Base-by-base conservation (phyloP, 192 early-diverging fungal genomes). In the Gryganskiella cystojenkinii region DNA sequence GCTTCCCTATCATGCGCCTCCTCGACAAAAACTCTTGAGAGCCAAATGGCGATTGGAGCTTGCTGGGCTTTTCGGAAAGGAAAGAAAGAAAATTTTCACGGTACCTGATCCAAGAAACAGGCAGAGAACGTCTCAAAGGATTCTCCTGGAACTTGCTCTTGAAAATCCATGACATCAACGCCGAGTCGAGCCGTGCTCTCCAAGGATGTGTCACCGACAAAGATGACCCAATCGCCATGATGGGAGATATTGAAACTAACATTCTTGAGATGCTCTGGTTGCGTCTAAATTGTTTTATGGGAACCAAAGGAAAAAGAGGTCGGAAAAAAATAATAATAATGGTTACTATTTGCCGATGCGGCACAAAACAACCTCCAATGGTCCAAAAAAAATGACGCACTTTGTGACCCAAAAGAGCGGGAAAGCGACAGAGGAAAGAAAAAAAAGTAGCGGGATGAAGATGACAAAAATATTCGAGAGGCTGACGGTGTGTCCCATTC, bases 211-310 rank as follows among this genome's bases (percentile, higher is more conserved):
- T 63, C 45, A 19, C 85, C 83, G 30, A 75, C 85, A 14, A 87
- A 43, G n/a, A 87, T 68, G 43, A 90, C 87, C 85, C 85, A 90
- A 61, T 86, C 79, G 34, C 87, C 88, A 71, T 90, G 86, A 61
- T 90, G 88, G 14, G 88, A 90, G 37, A 87, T 53, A 64, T 90
- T 90, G 68, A 90, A 89, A 46, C 60, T 68, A 37, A 76, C 54
- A 3, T 44, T 51, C 43, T 30, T 52, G 13, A 76, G 55, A n/a
- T 68, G 65, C n/a, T 43, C 60, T 47, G 73, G 73, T 22, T 67
- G 9, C 9, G 56, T 9, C 73, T 76, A 44, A 25, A 15, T 30
- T 3, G 27, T n/a, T 28, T 25, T 7, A 54, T 51, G 9, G 11
- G 17, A 54, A 11, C 10, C 28, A 31, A 28, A 7, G 19, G n/a